phyloP scores from a whole-genome alignment of 352 stramenopile species.

The Globisporangium polare region DNA sequence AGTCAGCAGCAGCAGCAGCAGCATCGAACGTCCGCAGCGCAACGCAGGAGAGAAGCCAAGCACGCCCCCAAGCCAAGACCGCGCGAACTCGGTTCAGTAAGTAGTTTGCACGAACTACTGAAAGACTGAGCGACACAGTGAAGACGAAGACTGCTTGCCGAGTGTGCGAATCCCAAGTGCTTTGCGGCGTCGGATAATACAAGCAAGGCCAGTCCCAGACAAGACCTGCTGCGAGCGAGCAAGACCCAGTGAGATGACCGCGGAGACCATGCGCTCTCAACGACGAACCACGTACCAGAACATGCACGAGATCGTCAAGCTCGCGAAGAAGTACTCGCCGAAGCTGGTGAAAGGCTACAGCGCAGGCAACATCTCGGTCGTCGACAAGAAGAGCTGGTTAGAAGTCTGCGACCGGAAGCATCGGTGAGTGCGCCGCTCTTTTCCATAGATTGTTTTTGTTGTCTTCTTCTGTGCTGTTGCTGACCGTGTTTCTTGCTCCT shows the following conservation, averaged over 20 bases:
- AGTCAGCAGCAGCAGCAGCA: neutral
- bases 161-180: slow-evolving; percentile 34
- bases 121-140: slow-evolving; percentile 29
- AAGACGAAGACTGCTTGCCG: slow-evolving; percentile 37
- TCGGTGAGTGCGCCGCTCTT: slow-evolving; percentile 32
- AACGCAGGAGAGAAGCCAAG: neutral
- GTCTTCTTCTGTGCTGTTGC: neutral
- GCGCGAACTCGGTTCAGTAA: slow-evolving; percentile 21
- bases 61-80: slow-evolving; percentile 2
- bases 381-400: slow-evolving; percentile 90
- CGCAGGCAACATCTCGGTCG: slow-evolving; percentile 86
- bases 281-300: slow-evolving; percentile 79
- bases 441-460: slow-evolving; percentile 8
- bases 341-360: slow-evolving; percentile 88
- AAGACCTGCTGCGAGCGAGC: neutral
- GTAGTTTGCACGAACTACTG: slow-evolving; percentile 35
- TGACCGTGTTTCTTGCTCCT: neutral
- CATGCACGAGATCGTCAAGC: slow-evolving; percentile 88
- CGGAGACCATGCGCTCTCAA: slow-evolving; percentile 68
- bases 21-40: neutral
- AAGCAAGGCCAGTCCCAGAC: neutral
- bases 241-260: slow-evolving; percentile 43
- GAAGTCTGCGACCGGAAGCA: slow-evolving; percentile 88
- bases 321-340: slow-evolving; percentile 86
- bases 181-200: slow-evolving; percentile 41